A percentile compares a stretch with the other conserved stretches of the same genome.
phyloP scores from a whole-genome alignment of 352 stramenopile genomes.

The Phytophthora cactorum region DNA sequence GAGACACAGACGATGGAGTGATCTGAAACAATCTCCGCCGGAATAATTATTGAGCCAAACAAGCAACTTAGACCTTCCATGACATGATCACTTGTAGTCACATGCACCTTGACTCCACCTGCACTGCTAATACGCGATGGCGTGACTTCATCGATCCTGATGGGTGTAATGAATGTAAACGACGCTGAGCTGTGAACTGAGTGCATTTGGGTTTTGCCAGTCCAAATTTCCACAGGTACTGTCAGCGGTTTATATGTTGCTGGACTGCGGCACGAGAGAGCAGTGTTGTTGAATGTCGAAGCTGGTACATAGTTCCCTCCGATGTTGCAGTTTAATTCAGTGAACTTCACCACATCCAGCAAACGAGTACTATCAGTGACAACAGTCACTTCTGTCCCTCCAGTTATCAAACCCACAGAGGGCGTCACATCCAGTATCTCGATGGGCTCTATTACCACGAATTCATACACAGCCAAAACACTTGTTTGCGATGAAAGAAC shows the following conservation, averaged over 20 bases:
- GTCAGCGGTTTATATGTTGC: slow-evolving; percentile 26
- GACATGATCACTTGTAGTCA: slow-evolving; percentile 27
- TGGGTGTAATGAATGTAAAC: slow-evolving; percentile 30
- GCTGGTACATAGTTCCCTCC: slow-evolving; percentile 29
- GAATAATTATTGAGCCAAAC: slow-evolving; percentile 39
- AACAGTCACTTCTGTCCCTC: slow-evolving; percentile 30
- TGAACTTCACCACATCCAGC: slow-evolving; percentile 16
- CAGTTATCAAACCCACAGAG: slow-evolving; percentile 20
- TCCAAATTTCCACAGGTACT: slow-evolving; percentile 34
- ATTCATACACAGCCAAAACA: slow-evolving; percentile 33
- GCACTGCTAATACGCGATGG: slow-evolving; percentile 23
- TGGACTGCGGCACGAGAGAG: slow-evolving; percentile 38
- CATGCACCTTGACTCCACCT: slow-evolving; percentile 22
- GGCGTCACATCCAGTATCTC: slow-evolving; percentile 25
- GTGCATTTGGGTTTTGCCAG: slow-evolving; percentile 1
- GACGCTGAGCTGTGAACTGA: slow-evolving; percentile 2
- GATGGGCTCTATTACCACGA: slow-evolving; percentile 30
- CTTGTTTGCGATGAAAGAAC: slow-evolving; percentile 6
- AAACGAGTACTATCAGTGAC: slow-evolving; percentile 32
- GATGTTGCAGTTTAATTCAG: slow-evolving; percentile 39
- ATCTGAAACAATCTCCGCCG: slow-evolving; percentile 21
- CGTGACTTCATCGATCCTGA: slow-evolving; percentile 23
- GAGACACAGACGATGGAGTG: slow-evolving; percentile 37
- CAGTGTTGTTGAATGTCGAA: slow-evolving; percentile 24
- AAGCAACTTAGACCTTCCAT: slow-evolving; percentile 36